Evolutionary conservation across 139 green algal genomes (phyloP), one percentile per base, ranked within the genome.

Genomic region (Limnomonas spitsbergensis): DNA sequence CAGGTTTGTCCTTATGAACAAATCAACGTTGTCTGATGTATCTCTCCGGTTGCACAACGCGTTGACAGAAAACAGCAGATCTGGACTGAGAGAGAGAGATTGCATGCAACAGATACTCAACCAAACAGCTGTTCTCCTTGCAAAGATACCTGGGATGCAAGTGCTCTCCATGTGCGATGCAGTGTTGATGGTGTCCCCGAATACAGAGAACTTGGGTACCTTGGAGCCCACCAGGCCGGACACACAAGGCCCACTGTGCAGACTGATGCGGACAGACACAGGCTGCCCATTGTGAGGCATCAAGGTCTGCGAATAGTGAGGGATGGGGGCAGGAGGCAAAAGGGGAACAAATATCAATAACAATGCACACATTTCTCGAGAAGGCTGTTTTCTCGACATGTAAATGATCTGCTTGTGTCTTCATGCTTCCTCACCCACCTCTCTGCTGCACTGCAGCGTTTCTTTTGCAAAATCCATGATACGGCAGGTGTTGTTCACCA

Each of bases 181-280:
- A 9, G 56, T 72, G 42, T 82, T 78, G 27, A 85, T 79, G 3
- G 76, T 85, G 53, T 85, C 81, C 7, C 75, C 75, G 38, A 80
- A 74, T 6, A 80, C 6, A 26, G 56, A 53, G 42, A 47, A 80
- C 38, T 80, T 80, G 3, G 61, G 56, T 37, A 75, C 37, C 27
- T 73, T 69, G 27, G 37, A n/a, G 37, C 75, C 75, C 14, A 80
- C 61, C 39, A 80, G 56, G 4, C 75, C 75, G 3, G 75, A 80
- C 75, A 80, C 75, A 14, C 54, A 74, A 1, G 56, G n/a, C 2
- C 75, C 75, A 2, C 54, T 80, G 54, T 80, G 75, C 6, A 80
- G 29, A 31, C 75, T 54, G 38, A 80, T 74, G 38, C 75, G 75
- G 1, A 80, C 24, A 26, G n/a, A 31, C 38, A 74, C 61, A 2